Evolutionary conservation across 352 stramenopile genomes (phyloP), one percentile per base, ranked within the genome.

Genomic region (Phytophthora pistaciae): DNA sequence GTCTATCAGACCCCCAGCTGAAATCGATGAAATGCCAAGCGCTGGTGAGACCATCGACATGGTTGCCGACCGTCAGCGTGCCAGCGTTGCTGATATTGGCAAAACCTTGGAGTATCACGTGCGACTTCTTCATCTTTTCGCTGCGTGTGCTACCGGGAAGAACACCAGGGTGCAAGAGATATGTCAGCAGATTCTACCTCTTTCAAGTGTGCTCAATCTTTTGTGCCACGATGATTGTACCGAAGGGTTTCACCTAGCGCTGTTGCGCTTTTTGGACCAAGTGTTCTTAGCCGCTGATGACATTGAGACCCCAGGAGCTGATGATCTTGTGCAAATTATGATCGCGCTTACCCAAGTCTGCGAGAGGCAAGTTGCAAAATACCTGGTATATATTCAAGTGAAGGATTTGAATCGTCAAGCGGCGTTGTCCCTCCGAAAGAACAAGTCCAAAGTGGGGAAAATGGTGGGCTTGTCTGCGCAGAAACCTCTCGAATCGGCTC

Each of bases 81-180:
- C 50, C 11, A 65, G 31, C 27, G 14, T 57, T 21, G 29, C 46
- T 55, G 66, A 68, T 59, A 59, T 36, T 46, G 78, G 78, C 0
- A 83, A 75, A 54, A 68, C 73, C 3, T 68, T 90, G 8, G 84
- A 91, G 65, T 94, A 92, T 56, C 78, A 88, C 44, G 75, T 80
- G 6, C 66, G 82, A 18, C 55, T 91, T 31, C 31, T 94, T 8
- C 75, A 94, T 54, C 62, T 94, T 16, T 80, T 94, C 52, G 83
- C 84, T 31, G 82, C 79, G 18, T 91, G 85, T 52, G 86, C 81
- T 1, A 79, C 72, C 0, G 84, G 84, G 3, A 90, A 88, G 65
- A 92, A 91, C 36, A 86, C 78, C 7, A 77, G 77, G 13, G 82
- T 80, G 5, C 84, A 92, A 65, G 81, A 91, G 55, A 90, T 91